phyloP scores from a whole-genome alignment of 108 stramenopile genomes.

The Epithemia pelagica region DNA sequence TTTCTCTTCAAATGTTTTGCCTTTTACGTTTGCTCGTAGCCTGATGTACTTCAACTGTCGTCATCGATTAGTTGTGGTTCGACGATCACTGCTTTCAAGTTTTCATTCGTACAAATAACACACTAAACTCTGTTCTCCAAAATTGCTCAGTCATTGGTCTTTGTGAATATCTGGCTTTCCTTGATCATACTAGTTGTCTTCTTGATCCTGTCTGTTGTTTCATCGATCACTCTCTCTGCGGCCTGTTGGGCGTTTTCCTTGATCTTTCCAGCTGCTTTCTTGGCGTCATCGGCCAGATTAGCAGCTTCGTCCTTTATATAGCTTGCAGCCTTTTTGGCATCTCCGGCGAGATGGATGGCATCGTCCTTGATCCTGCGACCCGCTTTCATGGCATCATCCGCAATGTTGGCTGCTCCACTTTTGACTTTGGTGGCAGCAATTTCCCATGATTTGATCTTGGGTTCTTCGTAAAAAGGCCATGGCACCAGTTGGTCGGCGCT shows the following conservation, averaged over 20 bases:
- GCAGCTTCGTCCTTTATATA: neutral
- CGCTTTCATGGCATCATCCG: neutral
- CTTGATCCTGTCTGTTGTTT: too few relatives aligned
- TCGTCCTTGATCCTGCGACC: neutral
- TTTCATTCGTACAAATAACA: too few relatives aligned
- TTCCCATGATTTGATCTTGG: conserved; percentile 19
- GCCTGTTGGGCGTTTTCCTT: neutral
- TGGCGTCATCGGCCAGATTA: conserved; percentile 1
- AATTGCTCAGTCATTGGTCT: too few relatives aligned
- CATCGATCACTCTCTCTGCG: too few relatives aligned
- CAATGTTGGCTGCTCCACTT: neutral
- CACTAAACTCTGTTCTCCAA: too few relatives aligned
- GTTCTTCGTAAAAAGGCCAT: conserved; percentile 37
- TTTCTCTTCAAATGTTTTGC: too few relatives aligned
- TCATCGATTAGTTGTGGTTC: too few relatives aligned
- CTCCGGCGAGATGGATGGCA: neutral
- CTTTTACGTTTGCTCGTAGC: too few relatives aligned
- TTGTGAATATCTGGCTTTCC: too few relatives aligned
- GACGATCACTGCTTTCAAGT: too few relatives aligned
- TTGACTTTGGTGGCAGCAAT: neutral
- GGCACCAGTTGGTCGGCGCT: conserved; percentile 14
- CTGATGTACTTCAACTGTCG: too few relatives aligned
- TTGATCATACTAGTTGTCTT: too few relatives aligned
- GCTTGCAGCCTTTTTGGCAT: neutral
- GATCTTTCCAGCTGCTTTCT: neutral